Conservation (phyloP, 108 stramenopile species). For the Stephanodiscus triporus region DNA sequence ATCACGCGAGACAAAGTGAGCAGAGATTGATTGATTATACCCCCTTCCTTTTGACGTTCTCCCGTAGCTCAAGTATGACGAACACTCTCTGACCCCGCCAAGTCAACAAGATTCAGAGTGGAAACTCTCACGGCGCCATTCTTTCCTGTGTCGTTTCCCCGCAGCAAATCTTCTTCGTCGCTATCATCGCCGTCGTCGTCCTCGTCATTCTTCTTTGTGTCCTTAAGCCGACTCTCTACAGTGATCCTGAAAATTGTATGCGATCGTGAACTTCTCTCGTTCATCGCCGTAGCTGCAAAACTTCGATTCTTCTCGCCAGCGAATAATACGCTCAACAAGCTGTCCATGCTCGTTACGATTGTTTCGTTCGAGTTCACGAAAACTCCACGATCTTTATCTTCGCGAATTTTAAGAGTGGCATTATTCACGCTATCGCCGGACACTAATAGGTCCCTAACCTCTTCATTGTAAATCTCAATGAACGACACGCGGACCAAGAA, state of each 20-base stretch:
- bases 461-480: conserved; percentile 99
- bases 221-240: conserved; percentile 84
- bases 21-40: conserved; percentile 97
- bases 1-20: conserved; percentile 99
- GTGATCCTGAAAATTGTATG: conserved; percentile 96
- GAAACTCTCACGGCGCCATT: conserved; percentile 81
- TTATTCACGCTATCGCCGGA: conserved; percentile 34
- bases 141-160: conserved; percentile 24
- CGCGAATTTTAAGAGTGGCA: conserved; percentile 75
- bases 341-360: conserved; percentile 82
- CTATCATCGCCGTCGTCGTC: conserved; percentile 36
- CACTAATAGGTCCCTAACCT: conserved; percentile 93
- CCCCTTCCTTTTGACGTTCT: conserved; percentile 96
- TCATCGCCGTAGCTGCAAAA: conserved; percentile 95
- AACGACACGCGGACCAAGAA: conserved; percentile 94
- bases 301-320: conserved; percentile 88
- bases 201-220: conserved; percentile 12
- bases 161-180: conserved; percentile 21
- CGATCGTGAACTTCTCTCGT: conserved; percentile 94
- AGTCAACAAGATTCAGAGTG: conserved; percentile 88
- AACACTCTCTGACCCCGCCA: conserved; percentile 93
- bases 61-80: conserved; percentile 94
- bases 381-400: conserved; percentile 94
- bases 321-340: conserved; percentile 72
- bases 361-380: conserved; percentile 91